Evolutionary conservation across 345 rosid species (phyloP).

Genomic region (Syzygium grande): DNA sequence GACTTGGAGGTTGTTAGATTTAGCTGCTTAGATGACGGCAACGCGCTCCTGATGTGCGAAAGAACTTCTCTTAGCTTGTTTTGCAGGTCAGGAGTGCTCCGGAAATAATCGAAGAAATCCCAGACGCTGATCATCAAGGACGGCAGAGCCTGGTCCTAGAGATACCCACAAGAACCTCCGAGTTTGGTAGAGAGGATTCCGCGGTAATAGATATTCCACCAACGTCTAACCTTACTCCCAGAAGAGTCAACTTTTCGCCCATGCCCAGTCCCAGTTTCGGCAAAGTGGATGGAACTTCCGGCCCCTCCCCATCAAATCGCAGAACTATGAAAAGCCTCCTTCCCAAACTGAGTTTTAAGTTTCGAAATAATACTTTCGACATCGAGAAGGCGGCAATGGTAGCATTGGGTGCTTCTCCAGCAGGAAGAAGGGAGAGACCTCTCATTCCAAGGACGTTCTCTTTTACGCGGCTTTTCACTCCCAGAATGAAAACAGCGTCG

Average conservation of each 20-base stretch:
- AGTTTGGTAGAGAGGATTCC: conserved; percentile 27
- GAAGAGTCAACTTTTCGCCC: conserved; percentile 79
- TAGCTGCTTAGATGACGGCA: background rate
- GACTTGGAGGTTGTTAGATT: background rate
- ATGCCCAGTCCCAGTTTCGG: conserved; percentile 50
- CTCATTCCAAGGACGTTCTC: conserved; percentile 49
- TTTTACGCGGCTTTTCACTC: conserved; percentile 46
- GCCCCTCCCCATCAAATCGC: conserved; percentile 30
- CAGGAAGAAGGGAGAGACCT: conserved; percentile 20
- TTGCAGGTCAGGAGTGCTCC: conserved; percentile 37
- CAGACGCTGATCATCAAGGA: conserved; percentile 12
- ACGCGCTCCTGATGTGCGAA: background rate
- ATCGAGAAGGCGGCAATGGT: conserved; percentile 71
- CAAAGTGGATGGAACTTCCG: conserved; percentile 20
- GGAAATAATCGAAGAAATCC: conserved; percentile 64
- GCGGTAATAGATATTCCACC: conserved; percentile 33
- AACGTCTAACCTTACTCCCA: conserved; percentile 51
- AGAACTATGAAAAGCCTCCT: conserved; percentile 51
- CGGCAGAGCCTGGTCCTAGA: conserved; percentile 30
- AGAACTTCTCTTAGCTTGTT: background rate
- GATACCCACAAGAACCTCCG: conserved; percentile 33
- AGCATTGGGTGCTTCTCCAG: conserved; percentile 48
- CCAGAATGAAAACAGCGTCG: conserved; percentile 42
- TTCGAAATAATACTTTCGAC: conserved; percentile 35
- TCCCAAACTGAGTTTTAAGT: conserved; percentile 74